These are phyloP conservation scores for Brettanomyces naardenensis DNA, from an alignment of 805 yeast genomes.

Conservation along the genomic window DNA sequence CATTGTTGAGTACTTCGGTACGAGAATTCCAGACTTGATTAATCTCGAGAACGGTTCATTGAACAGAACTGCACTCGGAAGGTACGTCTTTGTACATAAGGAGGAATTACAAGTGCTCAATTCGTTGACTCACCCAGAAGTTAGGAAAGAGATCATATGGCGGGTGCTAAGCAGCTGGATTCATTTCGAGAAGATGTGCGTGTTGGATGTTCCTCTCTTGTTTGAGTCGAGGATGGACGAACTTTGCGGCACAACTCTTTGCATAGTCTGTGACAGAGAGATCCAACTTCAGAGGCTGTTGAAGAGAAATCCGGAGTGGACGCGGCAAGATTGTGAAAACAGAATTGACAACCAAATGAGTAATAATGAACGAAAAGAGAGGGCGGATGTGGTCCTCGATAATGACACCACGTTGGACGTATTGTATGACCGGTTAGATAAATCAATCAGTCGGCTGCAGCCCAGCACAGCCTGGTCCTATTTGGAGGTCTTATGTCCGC, in stretches of 20 bases:
- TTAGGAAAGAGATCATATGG: slow-evolving; percentile 55
- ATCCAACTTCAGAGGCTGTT: slow-evolving; percentile 57
- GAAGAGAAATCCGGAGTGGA: slow-evolving; percentile 59
- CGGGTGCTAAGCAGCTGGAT: slow-evolving; percentile 53
- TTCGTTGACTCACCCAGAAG: slow-evolving; percentile 81
- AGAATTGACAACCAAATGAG: slow-evolving; percentile 76
- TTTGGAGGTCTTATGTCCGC: slow-evolving; percentile 4
- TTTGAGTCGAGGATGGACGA: slow-evolving; percentile 71
- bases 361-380: slow-evolving; percentile 42
- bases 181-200: slow-evolving; percentile 47
- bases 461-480: slow-evolving; percentile 23
- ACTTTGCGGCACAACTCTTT: slow-evolving; percentile 64
- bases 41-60: slow-evolving; percentile 36
- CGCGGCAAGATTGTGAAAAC: slow-evolving; percentile 56
- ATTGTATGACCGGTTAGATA: slow-evolving; percentile 36
- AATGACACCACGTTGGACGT: slow-evolving; percentile 44
- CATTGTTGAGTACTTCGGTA: slow-evolving; percentile 54
- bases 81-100: slow-evolving; percentile 58
- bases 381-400: slow-evolving; percentile 61
- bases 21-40: slow-evolving; percentile 43
- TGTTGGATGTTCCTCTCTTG: slow-evolving; percentile 84
- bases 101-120: slow-evolving; percentile 55
- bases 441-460: slow-evolving; percentile 26
- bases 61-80: slow-evolving; percentile 72
- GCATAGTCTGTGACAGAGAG: slow-evolving; percentile 54